Evolutionary conservation across 306 rosid species (phyloP).

Genomic region (Inga oerstediana): DNA sequence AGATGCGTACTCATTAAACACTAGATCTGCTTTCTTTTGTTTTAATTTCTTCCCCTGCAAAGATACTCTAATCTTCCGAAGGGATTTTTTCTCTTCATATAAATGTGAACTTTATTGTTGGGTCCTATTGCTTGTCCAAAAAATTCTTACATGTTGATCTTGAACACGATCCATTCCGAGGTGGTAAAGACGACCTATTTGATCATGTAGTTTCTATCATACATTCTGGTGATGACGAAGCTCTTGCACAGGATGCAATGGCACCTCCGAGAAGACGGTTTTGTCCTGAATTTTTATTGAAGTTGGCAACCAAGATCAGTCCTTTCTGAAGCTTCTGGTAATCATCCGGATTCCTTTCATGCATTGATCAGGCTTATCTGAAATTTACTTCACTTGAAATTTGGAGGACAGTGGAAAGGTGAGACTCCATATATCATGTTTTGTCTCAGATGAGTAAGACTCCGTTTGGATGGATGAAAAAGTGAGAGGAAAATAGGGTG

Average conservation of each 20-base stretch:
- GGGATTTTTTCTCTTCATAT: background rate
- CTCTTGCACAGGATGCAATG: constrained; percentile 61
- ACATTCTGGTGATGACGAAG: constrained; percentile 74
- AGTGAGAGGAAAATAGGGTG: too few relatives aligned
- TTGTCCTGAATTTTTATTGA: constrained; percentile 81
- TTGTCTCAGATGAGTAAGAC: background rate
- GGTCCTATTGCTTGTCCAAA: constrained; percentile 1
- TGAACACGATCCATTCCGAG: constrained; percentile 90
- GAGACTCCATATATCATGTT: background rate
- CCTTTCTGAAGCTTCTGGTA: constrained; percentile 58
- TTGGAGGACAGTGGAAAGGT: background rate
- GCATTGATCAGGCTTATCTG: background rate
- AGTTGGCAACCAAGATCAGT: constrained; percentile 67
- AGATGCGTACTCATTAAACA: background rate
- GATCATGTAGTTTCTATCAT: constrained; percentile 64
- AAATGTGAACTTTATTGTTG: background rate
- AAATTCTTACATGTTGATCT: constrained; percentile 10
- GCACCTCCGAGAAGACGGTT: constrained; percentile 78
- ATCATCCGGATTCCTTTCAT: constrained; percentile 14
- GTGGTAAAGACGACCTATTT: constrained; percentile 82
- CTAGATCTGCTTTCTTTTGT: background rate
- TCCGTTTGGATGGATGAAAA: too few relatives aligned
- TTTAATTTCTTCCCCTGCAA: background rate
- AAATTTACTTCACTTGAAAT: background rate
- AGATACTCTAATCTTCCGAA: background rate